phyloP scores from a whole-genome alignment of 495 filamentous ascomycete genomes.

The Amniculicola lignicola region DNA sequence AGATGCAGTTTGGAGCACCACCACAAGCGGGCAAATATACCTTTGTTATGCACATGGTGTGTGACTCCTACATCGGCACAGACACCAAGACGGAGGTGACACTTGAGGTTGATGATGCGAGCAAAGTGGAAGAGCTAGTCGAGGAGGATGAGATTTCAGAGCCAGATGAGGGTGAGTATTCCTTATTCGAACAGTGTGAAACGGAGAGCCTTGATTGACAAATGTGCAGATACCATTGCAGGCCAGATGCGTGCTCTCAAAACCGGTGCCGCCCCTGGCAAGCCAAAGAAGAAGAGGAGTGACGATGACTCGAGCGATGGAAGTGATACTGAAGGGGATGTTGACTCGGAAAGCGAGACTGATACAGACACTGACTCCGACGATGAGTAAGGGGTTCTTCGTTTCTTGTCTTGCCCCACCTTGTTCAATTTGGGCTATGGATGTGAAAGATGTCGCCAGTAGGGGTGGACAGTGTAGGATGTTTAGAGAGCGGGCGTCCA shows the following conservation, averaged over 20 bases:
- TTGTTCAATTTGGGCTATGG: too few relatives aligned
- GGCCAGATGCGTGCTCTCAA: conserved; percentile 93
- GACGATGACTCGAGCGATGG: conserved; percentile 57
- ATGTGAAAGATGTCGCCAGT: too few relatives aligned
- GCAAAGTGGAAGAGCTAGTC: conserved; percentile 73
- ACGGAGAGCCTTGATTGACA: conserved; percentile 5
- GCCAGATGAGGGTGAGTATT: conserved; percentile 83
- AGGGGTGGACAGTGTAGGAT: too few relatives aligned
- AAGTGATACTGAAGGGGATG: conserved; percentile 50
- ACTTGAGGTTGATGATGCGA: conserved; percentile 82
- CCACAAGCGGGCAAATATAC: conserved; percentile 88
- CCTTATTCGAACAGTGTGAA: conserved; percentile 3
- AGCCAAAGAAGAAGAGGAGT: conserved; percentile 49
- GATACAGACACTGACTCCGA: conserved; percentile 81
- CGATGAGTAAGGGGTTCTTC: conserved; percentile 34
- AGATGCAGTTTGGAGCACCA: conserved; percentile 95
- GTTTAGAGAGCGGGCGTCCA: neutral
- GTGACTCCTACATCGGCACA: conserved; percentile 90
- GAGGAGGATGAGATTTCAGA: conserved; percentile 94
- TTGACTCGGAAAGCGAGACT: conserved; percentile 48
- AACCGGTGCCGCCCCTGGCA: conserved; percentile 54
- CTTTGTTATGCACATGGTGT: conserved; percentile 87
- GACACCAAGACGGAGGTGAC: conserved; percentile 87
- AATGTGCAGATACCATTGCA: conserved; percentile 78
- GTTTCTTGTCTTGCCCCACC: too few relatives aligned